phyloP scores from a whole-genome alignment of 2,329 filamentous ascomycete species.

The Talaromyces verruculosus region DNA sequence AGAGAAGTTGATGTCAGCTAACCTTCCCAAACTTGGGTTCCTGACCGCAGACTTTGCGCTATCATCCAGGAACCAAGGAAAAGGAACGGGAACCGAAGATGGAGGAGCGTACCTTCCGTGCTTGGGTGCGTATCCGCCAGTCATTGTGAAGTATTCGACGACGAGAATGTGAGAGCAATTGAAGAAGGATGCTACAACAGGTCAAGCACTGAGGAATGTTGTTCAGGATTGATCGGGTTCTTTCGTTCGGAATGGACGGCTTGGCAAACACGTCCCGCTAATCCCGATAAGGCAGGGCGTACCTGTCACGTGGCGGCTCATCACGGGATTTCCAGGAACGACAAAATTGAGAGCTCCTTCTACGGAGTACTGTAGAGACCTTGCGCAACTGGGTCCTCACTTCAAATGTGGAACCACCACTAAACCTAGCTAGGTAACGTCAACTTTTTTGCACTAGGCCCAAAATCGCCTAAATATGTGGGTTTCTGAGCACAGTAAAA shows the following conservation, averaged over 20 bases:
- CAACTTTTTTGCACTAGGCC: no score
- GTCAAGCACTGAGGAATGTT: not conserved
- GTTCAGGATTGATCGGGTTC: constrained; percentile 14
- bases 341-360: not conserved
- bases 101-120: constrained; percentile 11
- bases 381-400: no score
- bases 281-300: not conserved
- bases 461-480: no score
- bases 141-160: constrained; percentile 18
- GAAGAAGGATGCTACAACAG: not conserved
- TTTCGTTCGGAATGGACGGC: constrained; percentile 8
- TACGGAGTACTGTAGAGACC: no score
- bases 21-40: not conserved
- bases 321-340: constrained; percentile 4
- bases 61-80: not conserved
- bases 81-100: not conserved
- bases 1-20: constrained; percentile 5
- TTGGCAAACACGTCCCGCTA: not conserved
- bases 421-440: no score
- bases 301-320: constrained; percentile 7
- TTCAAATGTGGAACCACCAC: no score
- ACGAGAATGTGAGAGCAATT: constrained; percentile 9
- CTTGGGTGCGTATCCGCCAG: constrained; percentile 18
- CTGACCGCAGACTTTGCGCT: constrained; percentile 4
- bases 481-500: no score